These are phyloP conservation scores for Daldinia concentrica DNA, from an alignment of 495 filamentous ascomycete species.

Conservation along the genomic window DNA sequence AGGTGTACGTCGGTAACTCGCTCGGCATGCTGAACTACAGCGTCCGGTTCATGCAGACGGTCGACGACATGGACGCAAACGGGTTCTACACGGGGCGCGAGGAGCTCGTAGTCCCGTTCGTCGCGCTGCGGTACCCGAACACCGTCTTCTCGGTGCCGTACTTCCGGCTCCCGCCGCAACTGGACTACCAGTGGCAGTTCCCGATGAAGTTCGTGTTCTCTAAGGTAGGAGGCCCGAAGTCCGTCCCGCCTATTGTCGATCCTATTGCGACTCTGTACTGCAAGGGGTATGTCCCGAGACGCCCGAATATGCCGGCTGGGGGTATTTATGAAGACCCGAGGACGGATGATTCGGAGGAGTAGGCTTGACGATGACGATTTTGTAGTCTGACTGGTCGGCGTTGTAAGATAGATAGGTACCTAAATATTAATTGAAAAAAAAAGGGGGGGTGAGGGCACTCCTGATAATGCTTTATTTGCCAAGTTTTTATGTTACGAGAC, in stretches of 20 bases:
- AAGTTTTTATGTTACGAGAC: too few relatives aligned
- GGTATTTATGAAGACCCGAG: conserved; percentile 25
- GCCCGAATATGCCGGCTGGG: conserved; percentile 11
- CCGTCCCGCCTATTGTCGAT: conserved; percentile 37
- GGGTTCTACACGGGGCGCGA: conserved; percentile 37
- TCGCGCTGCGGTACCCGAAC: conserved; percentile 39
- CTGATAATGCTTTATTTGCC: too few relatives aligned
- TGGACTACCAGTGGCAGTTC: conserved; percentile 39
- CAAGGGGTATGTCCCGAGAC: conserved; percentile 24
- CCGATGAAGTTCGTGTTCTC: conserved; percentile 35
- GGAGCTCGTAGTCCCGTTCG: conserved; percentile 39
- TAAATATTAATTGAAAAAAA: neutral
- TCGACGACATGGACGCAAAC: conserved; percentile 42
- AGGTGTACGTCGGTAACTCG: conserved; percentile 38
- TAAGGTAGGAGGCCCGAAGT: conserved; percentile 23
- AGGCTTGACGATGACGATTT: too few relatives aligned
- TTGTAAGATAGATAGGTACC: neutral
- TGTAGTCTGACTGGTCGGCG: neutral
- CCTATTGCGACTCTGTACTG: conserved; percentile 35
- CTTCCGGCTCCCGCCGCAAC: conserved; percentile 32
- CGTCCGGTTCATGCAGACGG: conserved; percentile 42
- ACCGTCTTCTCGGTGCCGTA: conserved; percentile 41
- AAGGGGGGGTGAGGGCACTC: too few relatives aligned
- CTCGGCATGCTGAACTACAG: conserved; percentile 41
- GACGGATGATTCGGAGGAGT: neutral